Base-by-base conservation (phyloP, 2,329 filamentous ascomycete genomes). In the Alternaria arborescens region DNA sequence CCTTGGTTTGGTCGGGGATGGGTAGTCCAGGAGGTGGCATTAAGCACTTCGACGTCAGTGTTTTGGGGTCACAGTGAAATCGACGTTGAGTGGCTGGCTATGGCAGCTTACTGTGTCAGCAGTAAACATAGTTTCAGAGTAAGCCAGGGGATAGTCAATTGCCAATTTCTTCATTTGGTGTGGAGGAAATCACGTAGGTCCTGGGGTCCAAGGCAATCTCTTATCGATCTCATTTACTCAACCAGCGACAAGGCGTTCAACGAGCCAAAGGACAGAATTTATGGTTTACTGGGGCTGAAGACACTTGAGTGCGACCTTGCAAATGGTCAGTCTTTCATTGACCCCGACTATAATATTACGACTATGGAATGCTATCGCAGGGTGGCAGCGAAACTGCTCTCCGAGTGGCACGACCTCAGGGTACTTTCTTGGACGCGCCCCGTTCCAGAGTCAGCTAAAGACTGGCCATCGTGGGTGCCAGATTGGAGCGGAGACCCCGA, bases 391-490 rank as follows among this genome's bases (percentile, higher is more conserved):
- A 41, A 32, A 22, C 18, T 52, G 10, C 50, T 52, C 8, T 3
- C 6, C 14, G n/a, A 52, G 0, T 6, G 10, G 16, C 36, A 52
- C 7, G 48, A 52, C 8, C 5, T 30, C 4, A 42, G 38, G 28
- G 18, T 42, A 5, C n/a, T 52, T 16, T 42, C 38, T 18, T 42
- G 14, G 24, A 24, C 6, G 2, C 10, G 12, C 3, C 6, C 30
- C 10, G 8, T n/a, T 28, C 5, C 36, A 4, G 11, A 3, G 6
- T 20, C 32, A 3, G 24, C n/a, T 10, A 2, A 16, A 8, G 11
- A 52, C 18, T 42, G 38, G 50, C 38, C 50, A 16, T 52, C 50
- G 1, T 52, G 50, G 50, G 36, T 41, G n/a, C 22, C 50, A 22
- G 11, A 24, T 30, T 52, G n/a, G 12, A 40, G n/a, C n/a, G n/a